Base-by-base conservation (phyloP, 805 yeast genomes). In the Ogataea minuta region DNA sequence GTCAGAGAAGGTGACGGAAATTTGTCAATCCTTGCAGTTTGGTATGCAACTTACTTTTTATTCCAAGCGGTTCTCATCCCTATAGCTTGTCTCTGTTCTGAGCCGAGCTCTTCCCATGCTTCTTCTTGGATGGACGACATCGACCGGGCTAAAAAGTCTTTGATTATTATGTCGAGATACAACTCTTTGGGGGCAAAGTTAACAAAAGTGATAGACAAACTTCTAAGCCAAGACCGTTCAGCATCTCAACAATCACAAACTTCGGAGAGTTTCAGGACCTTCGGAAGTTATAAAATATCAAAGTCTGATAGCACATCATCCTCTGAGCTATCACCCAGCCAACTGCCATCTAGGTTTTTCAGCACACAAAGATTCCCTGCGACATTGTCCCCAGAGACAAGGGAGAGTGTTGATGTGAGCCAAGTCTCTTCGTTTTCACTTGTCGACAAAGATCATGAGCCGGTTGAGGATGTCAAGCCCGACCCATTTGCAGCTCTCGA, bases 21-120 rank as follows among this genome's bases (percentile, higher is more conserved):
- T 27, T 35, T 69, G 13, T 67, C 76, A n/a, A 69, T 72, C 17
- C 63, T 77, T 21, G 67, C 76, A 10, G 71, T 76, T 19, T 80
- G 86, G 86, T 76, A 79, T 57, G 75, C 82, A 4, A 74, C 79
- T 0, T 80, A 76, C 52, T 81, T 76, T 55, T 47, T 78, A 10
- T 78, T 79, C 59, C 84, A 80, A 54, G 84, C 85, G 2, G 71
- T 75, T 4, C 59, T 80, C 40, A 74, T 80, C 34, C 79, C 81
- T 7, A 68, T 78, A 36, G 72, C 75, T 8, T 74, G 78, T 48
- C 54, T 72, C 12, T 70, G 77, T 43, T 67, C 78, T 8, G 79
- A 76, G 39, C 72, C 77, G 5, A 50, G 52, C 4, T 70, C 77
- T 10, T 66, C 69, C 34, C 68, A 70, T 48, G 64, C 75, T 2